Percentiles rank a stretch among this genome's conserved stretches.
phyloP scores from a whole-genome alignment of 2,329 filamentous ascomycete species.

The Penicillium paneum region DNA sequence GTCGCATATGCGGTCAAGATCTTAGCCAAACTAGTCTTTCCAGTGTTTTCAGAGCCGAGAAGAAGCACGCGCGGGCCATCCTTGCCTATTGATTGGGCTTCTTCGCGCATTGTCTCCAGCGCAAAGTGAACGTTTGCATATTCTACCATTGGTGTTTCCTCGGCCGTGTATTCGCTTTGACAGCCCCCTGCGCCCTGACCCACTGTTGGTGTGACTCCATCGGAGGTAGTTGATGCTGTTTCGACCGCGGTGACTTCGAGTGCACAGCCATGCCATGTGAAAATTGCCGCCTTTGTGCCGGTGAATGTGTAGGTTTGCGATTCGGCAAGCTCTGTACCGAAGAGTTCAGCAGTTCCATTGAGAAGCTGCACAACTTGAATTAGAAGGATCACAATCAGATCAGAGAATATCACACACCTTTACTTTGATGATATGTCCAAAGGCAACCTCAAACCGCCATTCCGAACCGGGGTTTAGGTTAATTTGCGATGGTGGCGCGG shows the following conservation, averaged over 20 bases:
- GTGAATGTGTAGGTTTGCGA: conserved; percentile 77
- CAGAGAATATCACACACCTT: conserved; percentile 42
- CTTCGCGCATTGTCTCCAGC: conserved; percentile 68
- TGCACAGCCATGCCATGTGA: conserved; percentile 86
- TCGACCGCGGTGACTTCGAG: conserved; percentile 69
- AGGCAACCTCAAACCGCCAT: conserved; percentile 74
- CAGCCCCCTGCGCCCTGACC: conserved; percentile 57
- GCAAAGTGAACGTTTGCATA: conserved; percentile 86
- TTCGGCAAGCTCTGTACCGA: conserved; percentile 86
- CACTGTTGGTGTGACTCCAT: conserved; percentile 28
- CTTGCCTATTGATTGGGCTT: conserved; percentile 50
- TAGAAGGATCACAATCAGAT: neutral
- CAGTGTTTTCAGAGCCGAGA: conserved; percentile 71
- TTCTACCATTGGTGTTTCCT: conserved; percentile 76
- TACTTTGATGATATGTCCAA: conserved; percentile 51
- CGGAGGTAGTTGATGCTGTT: conserved; percentile 40
- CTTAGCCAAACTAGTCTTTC: conserved; percentile 79
- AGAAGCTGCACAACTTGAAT: conserved; percentile 53
- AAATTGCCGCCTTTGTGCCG: conserved; percentile 80
- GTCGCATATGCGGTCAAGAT: conserved; percentile 77
- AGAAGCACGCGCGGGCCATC: conserved; percentile 80
- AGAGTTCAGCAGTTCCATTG: conserved; percentile 83
- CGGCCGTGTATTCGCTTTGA: conserved; percentile 65
- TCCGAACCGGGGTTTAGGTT: conserved; percentile 65
- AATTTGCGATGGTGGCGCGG: conserved; percentile 45